Percentiles rank a stretch among this genome's conserved stretches.
phyloP scores from a whole-genome alignment of 176 grass and related monocot genomes.

The Ampelocalamus luodianensis region DNA sequence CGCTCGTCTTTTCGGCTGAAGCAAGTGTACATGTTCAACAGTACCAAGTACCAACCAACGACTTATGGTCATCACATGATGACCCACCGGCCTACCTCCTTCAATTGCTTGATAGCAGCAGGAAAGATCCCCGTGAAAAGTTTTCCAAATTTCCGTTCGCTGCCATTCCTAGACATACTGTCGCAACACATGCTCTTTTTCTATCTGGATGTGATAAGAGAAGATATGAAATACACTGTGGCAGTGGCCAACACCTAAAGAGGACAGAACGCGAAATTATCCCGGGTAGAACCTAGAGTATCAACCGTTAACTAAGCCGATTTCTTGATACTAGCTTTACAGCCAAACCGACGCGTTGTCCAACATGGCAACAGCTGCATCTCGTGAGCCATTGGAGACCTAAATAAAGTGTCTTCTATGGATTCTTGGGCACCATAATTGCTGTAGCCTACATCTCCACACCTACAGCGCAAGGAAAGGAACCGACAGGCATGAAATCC shows the following conservation, averaged over 20 bases:
- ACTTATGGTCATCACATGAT: conserved; percentile 24
- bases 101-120: neutral
- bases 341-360: conserved; percentile 10
- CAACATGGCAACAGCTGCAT: neutral
- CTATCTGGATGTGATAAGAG: neutral
- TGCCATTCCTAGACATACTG: neutral
- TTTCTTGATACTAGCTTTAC: neutral
- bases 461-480: neutral
- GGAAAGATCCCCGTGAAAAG: neutral
- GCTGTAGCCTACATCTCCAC: neutral
- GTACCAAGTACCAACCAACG: neutral
- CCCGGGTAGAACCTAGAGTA: neutral
- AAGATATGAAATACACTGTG: neutral
- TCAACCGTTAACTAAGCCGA: conserved; percentile 18
- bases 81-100: neutral
- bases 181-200: neutral
- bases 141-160: neutral
- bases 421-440: conserved; percentile 32
- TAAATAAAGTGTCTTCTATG: neutral
- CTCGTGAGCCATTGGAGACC: conserved; percentile 46
- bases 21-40: neutral
- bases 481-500: neutral
- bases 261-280: neutral
- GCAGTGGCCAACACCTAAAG: neutral
- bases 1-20: conserved; percentile 19